Conservation (phyloP, 1,139 yeast genomes). For the Taphrina flavorubra region DNA sequence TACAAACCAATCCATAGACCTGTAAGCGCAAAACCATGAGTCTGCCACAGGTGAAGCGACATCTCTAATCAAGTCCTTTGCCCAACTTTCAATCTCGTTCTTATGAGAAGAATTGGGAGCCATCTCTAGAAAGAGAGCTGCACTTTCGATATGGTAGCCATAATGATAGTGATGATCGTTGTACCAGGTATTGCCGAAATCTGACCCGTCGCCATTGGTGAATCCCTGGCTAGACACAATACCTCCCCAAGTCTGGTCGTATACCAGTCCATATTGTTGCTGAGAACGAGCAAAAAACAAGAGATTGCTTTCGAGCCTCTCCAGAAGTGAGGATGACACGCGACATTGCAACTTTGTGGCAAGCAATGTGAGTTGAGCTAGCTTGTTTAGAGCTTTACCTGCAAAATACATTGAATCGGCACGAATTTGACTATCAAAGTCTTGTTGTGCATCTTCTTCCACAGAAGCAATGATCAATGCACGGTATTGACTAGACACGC, state of each 20-base stretch:
- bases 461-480: constrained; percentile 61
- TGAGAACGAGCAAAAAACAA: constrained; percentile 58
- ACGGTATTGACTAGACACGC: constrained; percentile 55
- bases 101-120: constrained; percentile 54
- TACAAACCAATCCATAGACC: constrained; percentile 78
- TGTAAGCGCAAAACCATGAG: constrained; percentile 72
- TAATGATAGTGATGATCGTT: constrained; percentile 85
- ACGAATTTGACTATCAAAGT: constrained; percentile 60
- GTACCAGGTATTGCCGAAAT: constrained; percentile 72
- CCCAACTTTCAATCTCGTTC: constrained; percentile 54
- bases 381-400: constrained; percentile 77
- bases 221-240: constrained; percentile 63
- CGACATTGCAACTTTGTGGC: constrained; percentile 62
- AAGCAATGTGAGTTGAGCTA: constrained; percentile 70
- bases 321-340: constrained; percentile 55
- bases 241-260: constrained; percentile 72
- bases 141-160: constrained; percentile 77
- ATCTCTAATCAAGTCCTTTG: constrained; percentile 69
- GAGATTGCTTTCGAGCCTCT: constrained; percentile 62
- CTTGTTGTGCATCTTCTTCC: constrained; percentile 63
- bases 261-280: constrained; percentile 66
- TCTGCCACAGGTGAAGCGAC: constrained; percentile 76
- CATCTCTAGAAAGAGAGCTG: constrained; percentile 71
- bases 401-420: constrained; percentile 64
- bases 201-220: constrained; percentile 59